Percentiles rank a stretch among this genome's conserved stretches.
phyloP scores from a whole-genome alignment of 805 yeast species.

The Metschnikowia cubensis region DNA sequence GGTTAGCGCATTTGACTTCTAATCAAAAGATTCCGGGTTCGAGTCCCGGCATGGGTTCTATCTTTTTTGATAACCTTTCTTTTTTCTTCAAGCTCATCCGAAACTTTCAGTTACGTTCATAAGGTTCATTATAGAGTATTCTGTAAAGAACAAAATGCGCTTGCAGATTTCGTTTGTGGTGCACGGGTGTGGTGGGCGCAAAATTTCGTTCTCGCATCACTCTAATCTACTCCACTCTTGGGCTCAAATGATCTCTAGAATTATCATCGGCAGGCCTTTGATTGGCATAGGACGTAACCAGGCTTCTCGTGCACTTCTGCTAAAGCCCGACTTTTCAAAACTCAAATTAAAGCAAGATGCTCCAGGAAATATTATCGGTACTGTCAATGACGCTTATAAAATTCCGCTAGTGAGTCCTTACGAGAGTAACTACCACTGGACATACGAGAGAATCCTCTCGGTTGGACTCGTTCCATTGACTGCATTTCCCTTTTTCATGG shows the following conservation, averaged over 20 bases:
- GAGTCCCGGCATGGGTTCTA: slow-evolving; percentile 19
- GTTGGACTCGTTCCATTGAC: slow-evolving; percentile 73
- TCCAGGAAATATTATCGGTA: slow-evolving; percentile 88
- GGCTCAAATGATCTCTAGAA: slow-evolving; percentile 10
- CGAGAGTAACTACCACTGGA: slow-evolving; percentile 93
- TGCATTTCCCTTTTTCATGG: slow-evolving; percentile 71
- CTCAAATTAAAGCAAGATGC: slow-evolving; percentile 68
- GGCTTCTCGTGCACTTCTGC: slow-evolving; percentile 16
- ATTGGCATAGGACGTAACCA: slow-evolving; percentile 7
- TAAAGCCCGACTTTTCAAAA: slow-evolving; percentile 44
- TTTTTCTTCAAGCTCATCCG: neutral
- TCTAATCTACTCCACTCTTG: neutral
- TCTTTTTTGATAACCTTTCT: neutral
- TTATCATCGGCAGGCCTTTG: slow-evolving; percentile 9
- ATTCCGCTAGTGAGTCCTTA: slow-evolving; percentile 58
- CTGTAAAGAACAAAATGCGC: too few relatives aligned
- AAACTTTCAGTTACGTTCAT: too few relatives aligned
- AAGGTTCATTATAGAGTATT: too few relatives aligned
- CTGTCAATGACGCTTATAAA: slow-evolving; percentile 82
- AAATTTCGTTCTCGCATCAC: slow-evolving; percentile 3
- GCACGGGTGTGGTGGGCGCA: slow-evolving; percentile 4
- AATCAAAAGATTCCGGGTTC: slow-evolving; percentile 19
- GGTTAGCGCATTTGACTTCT: slow-evolving; percentile 20
- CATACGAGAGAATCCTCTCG: slow-evolving; percentile 73
- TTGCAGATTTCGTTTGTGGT: neutral